phyloP scores from a whole-genome alignment of 228 moss, liverwort and hornwort genomes.

The Sphagnum magellanicum region DNA sequence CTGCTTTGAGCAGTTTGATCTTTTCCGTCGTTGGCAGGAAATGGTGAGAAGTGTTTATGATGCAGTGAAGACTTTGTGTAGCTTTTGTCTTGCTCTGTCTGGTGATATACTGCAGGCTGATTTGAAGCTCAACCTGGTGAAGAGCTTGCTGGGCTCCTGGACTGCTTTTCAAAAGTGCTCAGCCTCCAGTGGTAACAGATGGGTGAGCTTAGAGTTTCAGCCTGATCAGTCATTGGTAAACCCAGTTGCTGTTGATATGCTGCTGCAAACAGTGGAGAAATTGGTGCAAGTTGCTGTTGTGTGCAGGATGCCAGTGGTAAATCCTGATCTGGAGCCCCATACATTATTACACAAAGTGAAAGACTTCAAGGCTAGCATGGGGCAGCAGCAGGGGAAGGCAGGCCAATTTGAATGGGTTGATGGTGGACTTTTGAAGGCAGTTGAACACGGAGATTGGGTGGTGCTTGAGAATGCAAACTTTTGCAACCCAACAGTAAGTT shows the following conservation, averaged over 20 bases:
- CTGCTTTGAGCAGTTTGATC: conserved; percentile 96
- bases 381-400: conserved; percentile 40
- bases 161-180: conserved; percentile 63
- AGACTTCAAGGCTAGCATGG: conserved; percentile 50
- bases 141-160: conserved; percentile 81
- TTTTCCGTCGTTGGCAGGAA: conserved; percentile 85
- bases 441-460: conserved; percentile 92
- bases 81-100: conserved; percentile 53
- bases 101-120: conserved; percentile 33
- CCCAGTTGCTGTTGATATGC: conserved; percentile 64
- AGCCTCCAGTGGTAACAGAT: conserved; percentile 8
- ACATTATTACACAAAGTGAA: conserved; percentile 35
- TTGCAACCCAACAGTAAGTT: conserved; percentile 92
- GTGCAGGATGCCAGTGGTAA: conserved; percentile 36
- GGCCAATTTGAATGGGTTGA: conserved; percentile 99
- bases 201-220: conserved; percentile 29
- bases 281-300: conserved; percentile 34
- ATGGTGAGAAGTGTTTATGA: conserved; percentile 51
- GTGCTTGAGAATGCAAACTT: conserved; percentile 94
- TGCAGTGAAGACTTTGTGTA: conserved; percentile 60
- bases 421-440: conserved; percentile 79
- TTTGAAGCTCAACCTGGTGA: conserved; percentile 51
- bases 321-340: conserved; percentile 46
- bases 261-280: conserved; percentile 69
- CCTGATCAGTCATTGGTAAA: conserved; percentile 47